Evolutionary conservation across 1,284 basidiomycete species (phyloP).

Genomic region (Sporisorium reilianum): DNA sequence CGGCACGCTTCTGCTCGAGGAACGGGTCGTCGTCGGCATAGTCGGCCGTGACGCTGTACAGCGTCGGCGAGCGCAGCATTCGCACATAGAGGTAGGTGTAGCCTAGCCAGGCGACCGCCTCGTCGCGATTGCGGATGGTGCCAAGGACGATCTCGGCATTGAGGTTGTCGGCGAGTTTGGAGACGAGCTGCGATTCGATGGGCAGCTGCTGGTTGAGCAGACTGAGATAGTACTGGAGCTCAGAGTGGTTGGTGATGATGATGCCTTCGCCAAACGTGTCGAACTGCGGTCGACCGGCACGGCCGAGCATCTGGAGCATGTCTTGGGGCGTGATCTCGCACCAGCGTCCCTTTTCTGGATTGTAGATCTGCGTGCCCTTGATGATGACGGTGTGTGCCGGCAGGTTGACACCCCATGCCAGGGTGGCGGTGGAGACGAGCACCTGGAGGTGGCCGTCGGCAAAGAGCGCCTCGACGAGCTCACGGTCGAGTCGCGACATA

Average conservation of each 20-base stretch:
- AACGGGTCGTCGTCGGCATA: conserved; percentile 87
- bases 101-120: conserved; percentile 90
- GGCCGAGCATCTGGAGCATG: conserved; percentile 97
- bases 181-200: conserved; percentile 95
- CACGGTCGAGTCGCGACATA: conserved; percentile 93
- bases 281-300: conserved; percentile 96
- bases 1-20: conserved; percentile 90
- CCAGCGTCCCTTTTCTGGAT: conserved; percentile 98
- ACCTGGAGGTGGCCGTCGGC: conserved; percentile 93
- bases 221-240: conserved; percentile 88
- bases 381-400: conserved; percentile 99
- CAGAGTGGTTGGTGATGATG: conserved; percentile 97
- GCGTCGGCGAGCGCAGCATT: conserved; percentile 88
- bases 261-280: conserved; percentile 98
- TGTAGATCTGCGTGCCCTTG: conserved; percentile 99
- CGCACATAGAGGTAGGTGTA: conserved; percentile 80
- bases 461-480: conserved; percentile 93
- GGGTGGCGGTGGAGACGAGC: conserved; percentile 94
- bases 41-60: conserved; percentile 91
- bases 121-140: conserved; percentile 89
- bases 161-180: conserved; percentile 91
- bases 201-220: conserved; percentile 73
- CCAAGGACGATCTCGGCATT: conserved; percentile 98
- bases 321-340: conserved; percentile 95
- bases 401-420: conserved; percentile 99